Conservation (phyloP, 768 basidiomycete genomes). For the Mycena polygramma region DNA sequence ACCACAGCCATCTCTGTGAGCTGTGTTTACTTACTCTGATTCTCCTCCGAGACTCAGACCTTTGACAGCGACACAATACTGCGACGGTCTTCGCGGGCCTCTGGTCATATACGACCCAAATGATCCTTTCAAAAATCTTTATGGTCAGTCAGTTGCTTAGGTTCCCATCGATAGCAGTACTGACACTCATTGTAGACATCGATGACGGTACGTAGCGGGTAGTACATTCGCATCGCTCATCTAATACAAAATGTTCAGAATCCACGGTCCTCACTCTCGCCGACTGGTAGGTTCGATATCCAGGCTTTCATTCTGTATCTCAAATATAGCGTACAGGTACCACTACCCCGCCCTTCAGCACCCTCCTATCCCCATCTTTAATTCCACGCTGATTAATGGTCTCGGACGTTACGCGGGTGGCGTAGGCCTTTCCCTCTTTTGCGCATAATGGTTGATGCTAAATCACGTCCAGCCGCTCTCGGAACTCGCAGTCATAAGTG, state of each 20-base stretch:
- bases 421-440: not conserved
- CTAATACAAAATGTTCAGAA: not conserved
- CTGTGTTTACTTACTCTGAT: slow-evolving; percentile 46
- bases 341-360: slow-evolving; percentile 32
- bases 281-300: slow-evolving; percentile 44
- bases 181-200: slow-evolving; percentile 44
- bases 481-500: slow-evolving; percentile 59
- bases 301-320: too few relatives aligned
- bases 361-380: slow-evolving; percentile 4
- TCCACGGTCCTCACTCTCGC: slow-evolving; percentile 49
- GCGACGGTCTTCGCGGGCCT: slow-evolving; percentile 33
- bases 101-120: slow-evolving; percentile 55
- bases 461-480: slow-evolving; percentile 45
- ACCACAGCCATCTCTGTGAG: slow-evolving; percentile 52
- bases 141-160: slow-evolving; percentile 38
- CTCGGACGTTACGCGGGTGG: slow-evolving; percentile 18
- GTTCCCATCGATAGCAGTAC: slow-evolving; percentile 37
- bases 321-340: slow-evolving; percentile 27
- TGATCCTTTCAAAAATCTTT: slow-evolving; percentile 48
- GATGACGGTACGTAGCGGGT: slow-evolving; percentile 45
- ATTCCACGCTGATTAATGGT: slow-evolving; percentile 25
- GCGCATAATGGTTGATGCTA: not conserved
- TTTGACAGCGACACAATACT: slow-evolving; percentile 58
- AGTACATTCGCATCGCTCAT: not conserved
- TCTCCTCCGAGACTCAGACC: not conserved